Base-by-base conservation (phyloP, 2,329 filamentous ascomycete genomes). In the Fusarium irregulare region DNA sequence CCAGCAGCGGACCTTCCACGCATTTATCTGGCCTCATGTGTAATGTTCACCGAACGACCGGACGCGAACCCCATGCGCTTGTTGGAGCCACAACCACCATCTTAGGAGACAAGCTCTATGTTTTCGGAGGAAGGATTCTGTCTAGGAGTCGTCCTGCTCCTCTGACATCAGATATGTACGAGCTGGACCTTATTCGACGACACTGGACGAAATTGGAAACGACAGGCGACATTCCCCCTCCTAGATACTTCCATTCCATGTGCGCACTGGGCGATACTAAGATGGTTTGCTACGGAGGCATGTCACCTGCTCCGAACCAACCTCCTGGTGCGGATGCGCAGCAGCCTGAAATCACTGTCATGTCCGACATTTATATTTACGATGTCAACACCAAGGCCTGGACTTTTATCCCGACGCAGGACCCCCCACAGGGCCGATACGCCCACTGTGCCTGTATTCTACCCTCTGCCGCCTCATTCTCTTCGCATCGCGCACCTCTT, bases 351-450 rank as follows among this genome's bases (percentile, higher is more conserved):
- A 93, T 98, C 7, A 91, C 94, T 3, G 96, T 98, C 60, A 98
- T 99, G 94, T 98, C 95, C 9, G 96, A 99, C 80, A 93, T 98
- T 58, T 93, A 98, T 80, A 93, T 99, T 32, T 98, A 93, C 79
- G 95, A 99, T 78, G 93, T 96, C 3, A 86, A 89, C 2, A 92
- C 91, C 1, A 91, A 88, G 75, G 91, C 87, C 49, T 99, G 96
- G 96, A 95, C 92, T 21, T 93, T 90, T 65, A 89, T 99, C 45
- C 88, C 91, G 2, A 91, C 93, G 0, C 87, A 89, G 48, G 93
- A 98, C 59, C 86, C 93, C 1, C 96, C 96, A 0, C 94, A 98
- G 80, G 96, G 96, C 41, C 90, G 96, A 61, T 99, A 99, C 81
- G 96, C 96, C 3, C 96, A 99, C 78, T 99, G 96, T 79, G 96